These are phyloP conservation scores for Wickerhamiella lipophila DNA, from an alignment of 805 yeast species.

Conservation along the genomic window DNA sequence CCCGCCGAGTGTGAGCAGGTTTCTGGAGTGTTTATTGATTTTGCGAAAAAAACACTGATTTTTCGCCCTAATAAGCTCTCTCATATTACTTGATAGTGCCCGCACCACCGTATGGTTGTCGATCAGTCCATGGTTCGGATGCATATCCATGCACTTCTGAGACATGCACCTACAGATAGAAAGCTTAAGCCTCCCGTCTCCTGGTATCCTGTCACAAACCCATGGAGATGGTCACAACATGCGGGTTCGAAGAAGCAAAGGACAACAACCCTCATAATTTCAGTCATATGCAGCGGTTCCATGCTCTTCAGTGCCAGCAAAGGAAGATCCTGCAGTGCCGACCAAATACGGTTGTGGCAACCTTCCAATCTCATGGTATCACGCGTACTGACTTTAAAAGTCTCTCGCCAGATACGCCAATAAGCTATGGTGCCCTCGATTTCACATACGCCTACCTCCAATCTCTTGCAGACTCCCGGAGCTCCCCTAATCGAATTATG, in stretches of 20 bases:
- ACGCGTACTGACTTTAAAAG: slow-evolving; percentile 37
- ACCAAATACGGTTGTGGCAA: slow-evolving; percentile 3
- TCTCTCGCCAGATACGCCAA: slow-evolving; percentile 55
- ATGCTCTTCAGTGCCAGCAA: neutral
- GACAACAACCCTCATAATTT: neutral
- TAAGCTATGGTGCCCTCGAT: slow-evolving; percentile 56
- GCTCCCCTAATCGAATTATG: neutral
- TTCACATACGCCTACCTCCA: slow-evolving; percentile 49
- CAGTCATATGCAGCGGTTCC: slow-evolving; percentile 4
- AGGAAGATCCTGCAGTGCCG: neutral
- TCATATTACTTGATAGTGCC: too few relatives aligned
- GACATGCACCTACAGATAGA: neutral
- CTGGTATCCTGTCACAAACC: neutral
- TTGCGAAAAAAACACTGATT: too few relatives aligned
- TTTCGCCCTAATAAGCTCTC: too few relatives aligned
- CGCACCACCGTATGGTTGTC: too few relatives aligned
- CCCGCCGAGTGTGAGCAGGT: too few relatives aligned
- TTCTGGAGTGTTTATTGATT: too few relatives aligned
- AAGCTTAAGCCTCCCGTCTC: neutral
- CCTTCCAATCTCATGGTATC: neutral
- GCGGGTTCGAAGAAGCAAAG: slow-evolving; percentile 14
- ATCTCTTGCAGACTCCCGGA: slow-evolving; percentile 18
- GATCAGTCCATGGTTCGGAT: neutral
- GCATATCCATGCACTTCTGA: neutral
- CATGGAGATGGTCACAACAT: slow-evolving; percentile 8